These are phyloP conservation scores for Phytomonas francai DNA, from an alignment of 208 protist genomes.

Conservation along the genomic window DNA sequence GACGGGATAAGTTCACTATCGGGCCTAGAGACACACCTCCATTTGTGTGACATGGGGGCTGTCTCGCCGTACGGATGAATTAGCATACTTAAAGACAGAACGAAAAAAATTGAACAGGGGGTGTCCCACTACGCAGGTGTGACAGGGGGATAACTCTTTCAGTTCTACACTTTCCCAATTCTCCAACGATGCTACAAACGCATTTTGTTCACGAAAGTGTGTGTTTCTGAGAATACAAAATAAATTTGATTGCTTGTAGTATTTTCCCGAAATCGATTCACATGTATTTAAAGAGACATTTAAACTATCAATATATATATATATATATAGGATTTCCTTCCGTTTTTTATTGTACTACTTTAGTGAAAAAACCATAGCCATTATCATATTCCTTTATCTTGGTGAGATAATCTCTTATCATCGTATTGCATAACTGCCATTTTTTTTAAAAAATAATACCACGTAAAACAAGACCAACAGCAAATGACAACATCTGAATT, in stretches of 20 bases:
- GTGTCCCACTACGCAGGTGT: not conserved
- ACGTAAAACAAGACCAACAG: constrained; percentile 4
- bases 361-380: not conserved
- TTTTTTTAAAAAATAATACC: not conserved
- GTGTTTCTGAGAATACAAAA: not conserved
- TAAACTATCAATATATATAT: not conserved
- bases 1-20: not conserved
- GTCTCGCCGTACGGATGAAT: not conserved
- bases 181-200: not conserved
- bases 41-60: not conserved
- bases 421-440: not conserved
- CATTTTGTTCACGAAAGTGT: not conserved
- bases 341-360: not conserved
- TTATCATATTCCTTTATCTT: not conserved
- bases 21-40: not conserved
- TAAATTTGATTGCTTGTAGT: not conserved
- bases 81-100: not conserved
- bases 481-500: constrained; percentile 11
- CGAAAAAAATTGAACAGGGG: not conserved
- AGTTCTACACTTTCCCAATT: not conserved
- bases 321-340: not conserved
- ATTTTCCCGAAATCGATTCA: not conserved
- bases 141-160: not conserved
- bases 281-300: not conserved
- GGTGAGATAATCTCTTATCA: not conserved